Conservation (phyloP, 805 yeast genomes). For the Metschnikowia similis region DNA sequence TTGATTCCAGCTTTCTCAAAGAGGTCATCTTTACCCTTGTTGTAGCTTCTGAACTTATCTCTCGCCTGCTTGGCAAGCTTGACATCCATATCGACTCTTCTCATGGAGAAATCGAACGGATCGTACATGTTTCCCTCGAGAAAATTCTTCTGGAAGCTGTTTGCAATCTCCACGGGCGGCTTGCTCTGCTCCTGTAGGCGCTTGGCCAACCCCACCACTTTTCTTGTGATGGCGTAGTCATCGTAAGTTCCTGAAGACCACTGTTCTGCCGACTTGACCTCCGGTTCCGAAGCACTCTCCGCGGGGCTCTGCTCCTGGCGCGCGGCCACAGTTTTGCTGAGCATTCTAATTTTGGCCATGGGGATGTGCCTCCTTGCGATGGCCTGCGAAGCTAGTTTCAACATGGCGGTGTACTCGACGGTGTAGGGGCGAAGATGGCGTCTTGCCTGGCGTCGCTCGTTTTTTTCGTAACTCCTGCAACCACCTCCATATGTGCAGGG, state of each 20-base stretch:
- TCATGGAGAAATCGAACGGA: constrained; percentile 74
- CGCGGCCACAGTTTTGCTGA: not conserved
- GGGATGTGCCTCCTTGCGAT: not conserved
- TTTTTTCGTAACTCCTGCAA: not conserved
- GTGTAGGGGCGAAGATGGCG: too few relatives aligned
- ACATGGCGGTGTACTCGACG: not conserved
- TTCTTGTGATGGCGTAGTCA: constrained; percentile 23
- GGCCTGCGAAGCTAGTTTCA: constrained; percentile 1
- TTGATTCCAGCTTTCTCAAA: constrained; percentile 52
- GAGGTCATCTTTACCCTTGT: constrained; percentile 13
- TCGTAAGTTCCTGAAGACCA: constrained; percentile 24
- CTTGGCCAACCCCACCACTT: constrained; percentile 34
- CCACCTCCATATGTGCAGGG: not conserved
- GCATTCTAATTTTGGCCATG: not conserved
- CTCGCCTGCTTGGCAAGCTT: constrained; percentile 14
- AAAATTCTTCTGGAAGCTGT: constrained; percentile 43
- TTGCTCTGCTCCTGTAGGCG: constrained; percentile 25
- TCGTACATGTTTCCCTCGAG: constrained; percentile 58
- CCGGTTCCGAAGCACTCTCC: not conserved
- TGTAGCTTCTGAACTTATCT: constrained; percentile 23
- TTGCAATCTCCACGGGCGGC: constrained; percentile 33
- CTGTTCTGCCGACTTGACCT: constrained; percentile 12
- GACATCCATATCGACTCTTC: constrained; percentile 49
- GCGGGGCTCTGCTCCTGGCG: not conserved
- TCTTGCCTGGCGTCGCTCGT: not conserved